Conservation (phyloP, 306 rosid species). For the Casuarina glauca region DNA sequence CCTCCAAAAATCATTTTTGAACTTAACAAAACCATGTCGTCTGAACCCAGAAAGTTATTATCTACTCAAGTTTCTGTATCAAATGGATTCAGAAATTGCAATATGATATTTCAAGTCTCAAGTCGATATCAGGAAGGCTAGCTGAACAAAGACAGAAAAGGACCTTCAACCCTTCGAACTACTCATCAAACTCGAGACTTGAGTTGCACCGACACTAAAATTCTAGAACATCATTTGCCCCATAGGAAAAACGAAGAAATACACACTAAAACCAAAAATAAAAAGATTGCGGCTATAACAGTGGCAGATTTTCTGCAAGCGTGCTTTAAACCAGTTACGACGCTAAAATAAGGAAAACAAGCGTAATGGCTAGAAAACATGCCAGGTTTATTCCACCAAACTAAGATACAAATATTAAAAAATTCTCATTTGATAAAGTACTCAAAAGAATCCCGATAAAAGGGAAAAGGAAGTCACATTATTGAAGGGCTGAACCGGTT, state of each 20-base stretch:
- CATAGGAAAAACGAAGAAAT: background rate
- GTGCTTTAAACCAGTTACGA: background rate
- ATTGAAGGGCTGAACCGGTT: slow-evolving; percentile 35
- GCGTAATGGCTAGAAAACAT: background rate
- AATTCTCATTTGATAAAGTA: background rate
- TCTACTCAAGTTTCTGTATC: background rate
- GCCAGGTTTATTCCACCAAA: background rate
- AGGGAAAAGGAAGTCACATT: slow-evolving; percentile 37
- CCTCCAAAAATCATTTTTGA: background rate
- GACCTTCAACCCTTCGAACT: background rate
- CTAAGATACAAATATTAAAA: background rate
- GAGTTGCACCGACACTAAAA: background rate
- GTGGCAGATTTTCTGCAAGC: background rate
- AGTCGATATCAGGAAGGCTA: background rate
- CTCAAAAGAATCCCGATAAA: background rate
- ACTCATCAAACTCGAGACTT: background rate
- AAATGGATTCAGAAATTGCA: background rate
- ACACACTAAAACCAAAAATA: background rate
- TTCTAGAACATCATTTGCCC: background rate
- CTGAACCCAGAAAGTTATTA: background rate
- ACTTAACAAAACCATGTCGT: background rate
- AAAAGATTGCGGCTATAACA: too few species aligned
- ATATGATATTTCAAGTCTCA: background rate
- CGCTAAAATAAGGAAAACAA: background rate
- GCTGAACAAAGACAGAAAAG: background rate